phyloP scores from a whole-genome alignment of 768 basidiomycete species.

The Tulasnella sp. region DNA sequence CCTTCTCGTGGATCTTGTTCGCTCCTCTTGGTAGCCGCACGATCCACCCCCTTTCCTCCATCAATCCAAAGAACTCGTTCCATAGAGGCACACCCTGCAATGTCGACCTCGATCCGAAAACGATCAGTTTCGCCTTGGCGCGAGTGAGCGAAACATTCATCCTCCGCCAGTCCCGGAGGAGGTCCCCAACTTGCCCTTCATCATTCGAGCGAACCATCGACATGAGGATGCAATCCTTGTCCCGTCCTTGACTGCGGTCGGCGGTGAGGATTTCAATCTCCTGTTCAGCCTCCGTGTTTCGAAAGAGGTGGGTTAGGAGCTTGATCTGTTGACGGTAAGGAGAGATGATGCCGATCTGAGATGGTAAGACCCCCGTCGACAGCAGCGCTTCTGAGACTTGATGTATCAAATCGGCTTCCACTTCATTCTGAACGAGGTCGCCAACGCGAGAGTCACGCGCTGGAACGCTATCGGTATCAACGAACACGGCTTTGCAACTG shows the following conservation, averaged over 20 bases:
- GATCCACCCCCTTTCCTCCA: constrained; percentile 67
- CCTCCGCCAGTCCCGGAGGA: constrained; percentile 90
- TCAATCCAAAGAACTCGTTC: constrained; percentile 62
- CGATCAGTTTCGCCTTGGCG: constrained; percentile 79
- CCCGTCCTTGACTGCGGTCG: constrained; percentile 87
- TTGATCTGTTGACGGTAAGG: constrained; percentile 95
- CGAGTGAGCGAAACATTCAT: constrained; percentile 97
- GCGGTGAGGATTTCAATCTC: constrained; percentile 81
- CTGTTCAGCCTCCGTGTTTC: constrained; percentile 29
- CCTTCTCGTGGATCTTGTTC: neutral
- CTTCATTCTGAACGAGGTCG: constrained; percentile 80
- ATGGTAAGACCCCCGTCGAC: constrained; percentile 48
- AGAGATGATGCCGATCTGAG: constrained; percentile 80
- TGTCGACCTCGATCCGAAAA: constrained; percentile 80
- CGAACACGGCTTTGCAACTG: constrained; percentile 84
- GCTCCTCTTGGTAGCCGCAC: constrained; percentile 33
- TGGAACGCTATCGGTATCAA: constrained; percentile 81
- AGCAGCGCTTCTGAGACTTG: constrained; percentile 53
- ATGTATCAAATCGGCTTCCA: constrained; percentile 48
- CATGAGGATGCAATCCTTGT: constrained; percentile 91
- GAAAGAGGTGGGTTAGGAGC: constrained; percentile 58
- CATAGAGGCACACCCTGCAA: constrained; percentile 53
- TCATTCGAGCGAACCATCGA: constrained; percentile 88
- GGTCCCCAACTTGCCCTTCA: constrained; percentile 73
- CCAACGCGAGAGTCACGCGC: constrained; percentile 74